Evolutionary conservation across 257 asterid genomes (phyloP).

Genomic region (Capsicum chinense): DNA sequence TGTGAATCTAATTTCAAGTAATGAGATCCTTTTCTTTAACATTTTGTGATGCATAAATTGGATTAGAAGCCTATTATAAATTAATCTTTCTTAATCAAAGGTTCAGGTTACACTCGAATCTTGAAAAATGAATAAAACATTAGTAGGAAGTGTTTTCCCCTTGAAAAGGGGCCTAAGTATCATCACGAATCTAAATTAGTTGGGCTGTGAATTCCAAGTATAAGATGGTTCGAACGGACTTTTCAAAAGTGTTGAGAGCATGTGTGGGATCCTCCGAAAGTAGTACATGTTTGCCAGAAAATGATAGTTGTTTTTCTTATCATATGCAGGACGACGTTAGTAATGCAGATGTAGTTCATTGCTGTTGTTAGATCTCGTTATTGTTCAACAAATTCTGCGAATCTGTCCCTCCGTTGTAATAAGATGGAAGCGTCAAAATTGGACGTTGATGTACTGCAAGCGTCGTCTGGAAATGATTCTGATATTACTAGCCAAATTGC

Average conservation of each 20-base stretch:
- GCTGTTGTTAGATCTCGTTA: not conserved
- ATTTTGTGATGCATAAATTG: not conserved
- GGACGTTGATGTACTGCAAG: conserved; percentile 42
- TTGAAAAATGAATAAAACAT: fast-evolving
- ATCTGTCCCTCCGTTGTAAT: not conserved
- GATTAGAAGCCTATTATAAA: not conserved
- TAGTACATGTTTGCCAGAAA: not conserved
- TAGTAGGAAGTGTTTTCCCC: not conserved
- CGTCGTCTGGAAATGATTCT: conserved; percentile 41
- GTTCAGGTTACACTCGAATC: not conserved
- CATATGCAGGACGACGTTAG: not conserved
- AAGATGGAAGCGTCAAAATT: conserved; percentile 46
- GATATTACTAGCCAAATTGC: conserved; percentile 45
- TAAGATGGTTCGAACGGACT: no score
- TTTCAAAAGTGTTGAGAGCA: not conserved
- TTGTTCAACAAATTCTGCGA: not conserved
- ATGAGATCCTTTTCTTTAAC: not conserved
- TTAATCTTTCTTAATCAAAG: not conserved
- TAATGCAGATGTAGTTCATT: conserved; percentile 21
- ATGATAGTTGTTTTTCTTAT: not conserved
- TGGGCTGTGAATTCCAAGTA: not conserved
- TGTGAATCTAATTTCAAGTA: not conserved
- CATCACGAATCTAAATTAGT: not conserved
- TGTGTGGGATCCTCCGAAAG: not conserved
- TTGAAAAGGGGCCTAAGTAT: not conserved